These are phyloP conservation scores for Adansonia madagascariensis DNA, from an alignment of 441 rosid genomes.

Conservation along the genomic window DNA sequence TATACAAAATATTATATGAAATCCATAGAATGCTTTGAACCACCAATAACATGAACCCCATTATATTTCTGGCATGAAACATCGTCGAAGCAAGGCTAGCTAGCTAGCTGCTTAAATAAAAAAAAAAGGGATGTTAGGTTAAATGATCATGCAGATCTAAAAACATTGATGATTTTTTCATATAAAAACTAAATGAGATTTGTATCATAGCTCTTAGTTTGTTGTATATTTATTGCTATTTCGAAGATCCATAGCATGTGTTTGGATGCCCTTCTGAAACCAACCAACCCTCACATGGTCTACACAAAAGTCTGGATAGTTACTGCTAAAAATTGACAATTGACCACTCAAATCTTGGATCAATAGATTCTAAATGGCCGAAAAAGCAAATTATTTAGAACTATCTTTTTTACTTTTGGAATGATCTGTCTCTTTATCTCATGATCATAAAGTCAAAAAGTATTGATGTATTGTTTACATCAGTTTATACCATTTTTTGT, in stretches of 20 bases:
- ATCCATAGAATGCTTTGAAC: constrained; percentile 7
- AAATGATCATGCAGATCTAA: constrained; percentile 24
- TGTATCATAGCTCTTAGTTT: constrained; percentile 13
- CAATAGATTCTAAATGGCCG: neutral
- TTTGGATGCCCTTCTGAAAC: constrained; percentile 45
- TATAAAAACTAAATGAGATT: neutral
- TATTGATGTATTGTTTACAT: neutral
- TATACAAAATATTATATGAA: constrained; percentile 1
- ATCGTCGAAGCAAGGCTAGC: constrained; percentile 2
- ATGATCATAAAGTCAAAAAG: neutral
- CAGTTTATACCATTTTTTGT: neutral
- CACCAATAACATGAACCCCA: constrained; percentile 43
- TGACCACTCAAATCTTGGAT: neutral
- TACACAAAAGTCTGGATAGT: neutral
- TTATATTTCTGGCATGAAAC: constrained; percentile 9
- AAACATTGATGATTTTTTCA: neutral
- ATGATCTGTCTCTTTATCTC: neutral
- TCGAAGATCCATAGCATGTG: constrained; percentile 43
- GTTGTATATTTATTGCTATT: constrained; percentile 21
- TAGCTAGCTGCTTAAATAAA: neutral
- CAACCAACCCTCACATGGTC: constrained; percentile 48
- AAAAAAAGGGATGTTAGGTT: constrained; percentile 12
- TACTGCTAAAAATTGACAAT: neutral
- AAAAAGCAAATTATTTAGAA: neutral
- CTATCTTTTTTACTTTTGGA: neutral